Evolutionary conservation across 768 basidiomycete species (phyloP).

Genomic region (Solioccasus polychromus): DNA sequence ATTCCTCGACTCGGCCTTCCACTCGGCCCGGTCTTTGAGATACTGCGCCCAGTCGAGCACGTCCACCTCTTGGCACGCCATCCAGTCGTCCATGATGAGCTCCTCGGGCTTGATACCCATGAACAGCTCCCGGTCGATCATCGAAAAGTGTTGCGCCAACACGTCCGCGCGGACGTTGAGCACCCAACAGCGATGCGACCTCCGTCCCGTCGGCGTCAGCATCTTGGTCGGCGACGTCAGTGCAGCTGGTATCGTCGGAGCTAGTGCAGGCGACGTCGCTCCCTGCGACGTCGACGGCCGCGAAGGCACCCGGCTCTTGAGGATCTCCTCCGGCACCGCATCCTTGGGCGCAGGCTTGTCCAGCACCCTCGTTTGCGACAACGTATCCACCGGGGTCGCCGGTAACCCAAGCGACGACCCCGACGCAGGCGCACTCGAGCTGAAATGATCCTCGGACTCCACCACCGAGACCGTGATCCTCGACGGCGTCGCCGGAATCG

Average conservation of each 20-base stretch:
- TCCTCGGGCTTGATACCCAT: slow-evolving; percentile 86
- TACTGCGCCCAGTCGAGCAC: slow-evolving; percentile 83
- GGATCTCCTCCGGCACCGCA: slow-evolving; percentile 63
- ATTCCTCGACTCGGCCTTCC: slow-evolving; percentile 60
- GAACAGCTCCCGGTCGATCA: slow-evolving; percentile 88
- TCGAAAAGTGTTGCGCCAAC: slow-evolving; percentile 75
- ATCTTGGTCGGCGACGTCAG: slow-evolving; percentile 35
- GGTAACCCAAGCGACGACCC: slow-evolving; percentile 16
- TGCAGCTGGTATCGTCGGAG: slow-evolving; percentile 4
- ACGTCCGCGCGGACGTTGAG: slow-evolving; percentile 56
- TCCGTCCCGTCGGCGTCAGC: slow-evolving; percentile 36
- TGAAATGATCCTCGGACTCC: slow-evolving; percentile 25
- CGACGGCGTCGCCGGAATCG: slow-evolving; percentile 19
- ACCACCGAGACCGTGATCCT: slow-evolving; percentile 18
- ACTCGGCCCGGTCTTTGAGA: slow-evolving; percentile 67
- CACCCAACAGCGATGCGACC: slow-evolving; percentile 70
- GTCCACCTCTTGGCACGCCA: slow-evolving; percentile 56
- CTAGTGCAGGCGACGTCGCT: slow-evolving; percentile 10
- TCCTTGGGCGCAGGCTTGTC: slow-evolving; percentile 58
- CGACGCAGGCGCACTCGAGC: slow-evolving; percentile 8
- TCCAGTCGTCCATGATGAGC: slow-evolving; percentile 73
- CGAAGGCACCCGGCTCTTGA: slow-evolving; percentile 53
- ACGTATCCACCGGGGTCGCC: slow-evolving; percentile 13
- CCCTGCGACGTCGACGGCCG: slow-evolving; percentile 34
- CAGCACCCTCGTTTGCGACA: slow-evolving; percentile 30